A percentile compares a stretch with the other conserved stretches of the same genome.
Evolutionary conservation across 306 rosid genomes (phyloP).

Genomic region (Dalbergia oliveri): DNA sequence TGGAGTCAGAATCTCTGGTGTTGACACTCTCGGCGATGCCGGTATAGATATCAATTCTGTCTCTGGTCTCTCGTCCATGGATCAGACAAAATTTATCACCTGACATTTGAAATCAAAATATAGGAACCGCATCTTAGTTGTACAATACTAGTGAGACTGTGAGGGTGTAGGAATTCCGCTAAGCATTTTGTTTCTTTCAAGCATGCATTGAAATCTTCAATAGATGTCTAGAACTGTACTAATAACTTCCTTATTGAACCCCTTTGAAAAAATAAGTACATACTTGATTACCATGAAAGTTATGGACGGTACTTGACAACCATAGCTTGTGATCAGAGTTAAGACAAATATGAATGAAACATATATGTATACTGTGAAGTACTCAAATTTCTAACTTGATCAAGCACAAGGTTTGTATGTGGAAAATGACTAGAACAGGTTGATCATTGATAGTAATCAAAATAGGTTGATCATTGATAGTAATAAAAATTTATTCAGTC

Average conservation of each 20-base stretch:
- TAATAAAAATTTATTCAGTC: too few species aligned
- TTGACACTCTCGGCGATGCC: constrained; percentile 91
- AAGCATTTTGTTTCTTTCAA: constrained; percentile 19
- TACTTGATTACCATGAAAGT: too few species aligned
- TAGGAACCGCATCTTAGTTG: background rate
- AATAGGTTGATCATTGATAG: background rate
- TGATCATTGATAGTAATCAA: background rate
- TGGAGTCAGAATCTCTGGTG: constrained; percentile 93
- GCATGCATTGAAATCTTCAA: constrained; percentile 4
- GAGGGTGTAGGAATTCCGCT: background rate
- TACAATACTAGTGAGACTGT: background rate
- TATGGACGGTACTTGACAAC: too few species aligned
- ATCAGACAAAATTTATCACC: constrained; percentile 9
- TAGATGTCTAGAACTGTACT: background rate
- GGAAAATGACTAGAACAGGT: too few species aligned
- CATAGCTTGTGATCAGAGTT: too few species aligned
- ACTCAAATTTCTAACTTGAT: too few species aligned
- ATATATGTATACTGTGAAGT: too few species aligned
- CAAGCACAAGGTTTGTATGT: too few species aligned
- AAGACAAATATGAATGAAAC: too few species aligned
- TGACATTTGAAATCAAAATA: constrained; percentile 1
- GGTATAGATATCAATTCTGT: constrained; percentile 96
- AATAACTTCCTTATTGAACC: too few species aligned
- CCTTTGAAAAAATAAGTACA: too few species aligned
- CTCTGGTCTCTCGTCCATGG: constrained; percentile 95